Evolutionary conservation across 306 rosid genomes (phyloP).

Genomic region (Corylus americana): DNA sequence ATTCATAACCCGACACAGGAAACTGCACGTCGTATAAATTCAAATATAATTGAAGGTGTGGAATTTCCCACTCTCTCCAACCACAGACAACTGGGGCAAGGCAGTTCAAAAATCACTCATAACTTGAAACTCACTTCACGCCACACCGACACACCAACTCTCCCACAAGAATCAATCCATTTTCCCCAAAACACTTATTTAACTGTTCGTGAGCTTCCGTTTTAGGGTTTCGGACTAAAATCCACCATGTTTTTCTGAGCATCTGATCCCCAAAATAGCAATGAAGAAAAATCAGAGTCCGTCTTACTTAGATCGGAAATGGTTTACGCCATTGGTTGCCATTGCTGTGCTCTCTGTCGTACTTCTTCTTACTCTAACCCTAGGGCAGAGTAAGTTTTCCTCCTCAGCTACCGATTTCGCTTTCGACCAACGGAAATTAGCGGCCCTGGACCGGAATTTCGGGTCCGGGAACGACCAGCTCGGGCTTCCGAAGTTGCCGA

Average conservation of each 20-base stretch:
- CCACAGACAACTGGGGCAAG: not conserved
- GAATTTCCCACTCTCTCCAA: slow-evolving; percentile 11
- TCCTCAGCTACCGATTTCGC: slow-evolving; percentile 22
- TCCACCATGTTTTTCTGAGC: not conserved
- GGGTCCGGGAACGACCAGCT: not conserved
- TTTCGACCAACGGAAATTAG: slow-evolving; percentile 15
- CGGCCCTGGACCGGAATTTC: slow-evolving; percentile 14
- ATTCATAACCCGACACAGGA: too few relatives aligned
- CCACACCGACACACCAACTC: slow-evolving; percentile 7
- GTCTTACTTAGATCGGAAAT: slow-evolving; percentile 44
- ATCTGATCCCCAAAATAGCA: not conserved
- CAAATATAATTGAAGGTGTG: slow-evolving; percentile 7
- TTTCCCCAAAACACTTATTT: too few relatives aligned
- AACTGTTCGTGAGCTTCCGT: not conserved
- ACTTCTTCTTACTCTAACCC: slow-evolving; percentile 33
- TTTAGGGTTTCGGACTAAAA: not conserved
- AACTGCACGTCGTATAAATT: not conserved
- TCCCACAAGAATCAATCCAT: too few relatives aligned
- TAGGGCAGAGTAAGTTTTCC: slow-evolving; percentile 37
- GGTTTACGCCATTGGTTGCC: slow-evolving; percentile 42
- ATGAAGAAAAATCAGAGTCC: slow-evolving; percentile 56
- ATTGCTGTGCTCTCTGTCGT: slow-evolving; percentile 38
- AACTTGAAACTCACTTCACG: not conserved
- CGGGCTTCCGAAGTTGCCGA: slow-evolving; percentile 59
- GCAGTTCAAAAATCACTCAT: not conserved